phyloP scores from a whole-genome alignment of 176 grass and related monocot genomes.

The Bromus sterilis region DNA sequence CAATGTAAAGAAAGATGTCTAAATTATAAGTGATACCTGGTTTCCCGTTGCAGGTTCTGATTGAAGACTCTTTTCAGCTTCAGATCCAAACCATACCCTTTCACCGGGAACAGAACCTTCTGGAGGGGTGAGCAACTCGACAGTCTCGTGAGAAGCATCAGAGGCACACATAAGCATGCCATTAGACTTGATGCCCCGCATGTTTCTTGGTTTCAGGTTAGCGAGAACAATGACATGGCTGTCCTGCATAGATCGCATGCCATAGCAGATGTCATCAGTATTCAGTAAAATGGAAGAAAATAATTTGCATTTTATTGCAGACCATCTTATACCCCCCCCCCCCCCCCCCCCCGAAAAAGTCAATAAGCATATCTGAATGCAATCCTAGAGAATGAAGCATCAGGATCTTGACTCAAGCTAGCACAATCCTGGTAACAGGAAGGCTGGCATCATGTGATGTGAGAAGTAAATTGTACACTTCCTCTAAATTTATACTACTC shows the following conservation, averaged over 20 bases:
- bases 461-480: neutral
- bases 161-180: conserved; percentile 98
- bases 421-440: neutral
- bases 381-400: neutral
- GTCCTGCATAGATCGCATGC: conserved; percentile 35
- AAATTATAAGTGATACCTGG: conserved; percentile 45
- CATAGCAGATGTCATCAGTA: neutral
- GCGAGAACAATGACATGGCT: conserved; percentile 83
- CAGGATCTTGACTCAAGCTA: neutral
- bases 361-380: neutral
- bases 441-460: too few species aligned
- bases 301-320: neutral
- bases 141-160: conserved; percentile 79
- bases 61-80: conserved; percentile 64
- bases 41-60: conserved; percentile 66
- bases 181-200: conserved; percentile 97
- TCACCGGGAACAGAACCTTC: conserved; percentile 81
- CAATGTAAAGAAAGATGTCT: neutral
- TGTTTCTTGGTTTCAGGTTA: conserved; percentile 92
- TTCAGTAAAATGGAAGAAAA: neutral
- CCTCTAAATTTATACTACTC: neutral
- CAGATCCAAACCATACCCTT: conserved; percentile 89
- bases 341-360: neutral
- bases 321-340: neutral
- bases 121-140: conserved; percentile 79